Percentiles rank a stretch among this genome's conserved stretches.
Evolutionary conservation across 73 alveolate species (phyloP).

Genomic region (Paramecium sonneborni): DNA sequence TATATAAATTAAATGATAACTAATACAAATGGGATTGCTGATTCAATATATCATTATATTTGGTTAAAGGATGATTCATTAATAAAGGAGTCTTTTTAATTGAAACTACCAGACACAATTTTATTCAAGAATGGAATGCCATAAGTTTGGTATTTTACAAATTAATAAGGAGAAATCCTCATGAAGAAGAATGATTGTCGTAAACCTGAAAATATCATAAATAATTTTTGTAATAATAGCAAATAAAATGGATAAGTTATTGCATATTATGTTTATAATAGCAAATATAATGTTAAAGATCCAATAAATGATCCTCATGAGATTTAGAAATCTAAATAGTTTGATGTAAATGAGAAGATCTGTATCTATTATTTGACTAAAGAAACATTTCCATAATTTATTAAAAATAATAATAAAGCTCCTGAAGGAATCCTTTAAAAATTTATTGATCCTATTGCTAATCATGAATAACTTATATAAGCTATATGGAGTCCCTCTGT

Average conservation of each 20-base stretch:
- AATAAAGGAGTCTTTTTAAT: constrained; percentile 31
- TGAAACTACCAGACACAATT: constrained; percentile 56
- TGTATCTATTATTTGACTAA: constrained; percentile 48
- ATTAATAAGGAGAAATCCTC: constrained; percentile 52
- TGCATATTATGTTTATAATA: constrained; percentile 18
- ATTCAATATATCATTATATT: constrained; percentile 45
- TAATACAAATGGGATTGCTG: constrained; percentile 56
- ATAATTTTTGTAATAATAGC: neutral
- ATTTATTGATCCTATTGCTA: constrained; percentile 58
- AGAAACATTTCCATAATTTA: constrained; percentile 36
- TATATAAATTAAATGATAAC: constrained; percentile 36
- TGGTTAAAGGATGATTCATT: constrained; percentile 64
- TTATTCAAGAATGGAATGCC: constrained; percentile 39
- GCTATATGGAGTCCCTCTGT: constrained; percentile 67
- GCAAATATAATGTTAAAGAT: neutral
- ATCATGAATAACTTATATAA: constrained; percentile 12
- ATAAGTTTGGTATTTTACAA: constrained; percentile 61
- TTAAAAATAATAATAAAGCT: constrained; percentile 17
- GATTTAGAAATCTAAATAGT: neutral
- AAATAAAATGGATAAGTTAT: constrained; percentile 21
- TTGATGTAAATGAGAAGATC: constrained; percentile 50
- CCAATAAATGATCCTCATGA: constrained; percentile 17
- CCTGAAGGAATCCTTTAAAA: constrained; percentile 53
- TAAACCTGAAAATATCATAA: constrained; percentile 4
- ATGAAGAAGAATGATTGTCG: constrained; percentile 53